Evolutionary conservation across 805 yeast species (phyloP).

Genomic region (Osmozyma mogii): DNA sequence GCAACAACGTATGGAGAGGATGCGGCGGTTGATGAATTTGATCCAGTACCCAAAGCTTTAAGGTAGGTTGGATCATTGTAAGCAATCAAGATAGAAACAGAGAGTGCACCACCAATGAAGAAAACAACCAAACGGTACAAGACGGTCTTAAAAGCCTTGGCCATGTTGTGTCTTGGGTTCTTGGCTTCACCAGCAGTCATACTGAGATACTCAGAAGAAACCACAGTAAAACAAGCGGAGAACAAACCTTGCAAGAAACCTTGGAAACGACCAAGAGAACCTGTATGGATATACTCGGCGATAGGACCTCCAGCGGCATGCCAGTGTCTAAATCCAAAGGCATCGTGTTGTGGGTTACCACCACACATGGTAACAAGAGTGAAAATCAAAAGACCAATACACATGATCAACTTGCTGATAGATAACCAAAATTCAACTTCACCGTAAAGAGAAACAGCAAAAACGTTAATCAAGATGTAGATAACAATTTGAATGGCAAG

Average conservation of each 20-base stretch:
- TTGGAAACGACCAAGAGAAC: conserved; percentile 31
- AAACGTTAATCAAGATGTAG: conserved; percentile 44
- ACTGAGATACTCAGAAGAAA: conserved; percentile 38
- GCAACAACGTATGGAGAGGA: conserved; percentile 16
- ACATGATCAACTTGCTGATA: conserved; percentile 50
- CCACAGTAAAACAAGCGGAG: conserved; percentile 32
- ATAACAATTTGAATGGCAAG: conserved; percentile 34
- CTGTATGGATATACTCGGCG: conserved; percentile 31
- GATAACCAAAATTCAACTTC: conserved; percentile 79
- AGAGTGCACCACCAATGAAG: conserved; percentile 37
- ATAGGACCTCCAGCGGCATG: conserved; percentile 29
- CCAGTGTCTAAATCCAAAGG: conserved; percentile 44
- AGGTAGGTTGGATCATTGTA: conserved; percentile 14
- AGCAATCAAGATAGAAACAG: conserved; percentile 29
- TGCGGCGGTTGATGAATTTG: conserved; percentile 16
- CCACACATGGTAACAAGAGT: conserved; percentile 82
- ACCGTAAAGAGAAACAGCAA: conserved; percentile 71
- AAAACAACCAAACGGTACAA: conserved; percentile 37
- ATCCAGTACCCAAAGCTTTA: conserved; percentile 6
- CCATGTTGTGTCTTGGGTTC: conserved; percentile 34
- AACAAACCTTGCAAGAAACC: conserved; percentile 34
- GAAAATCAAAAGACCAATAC: conserved; percentile 66
- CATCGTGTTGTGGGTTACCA: conserved; percentile 66
- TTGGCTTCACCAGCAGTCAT: conserved; percentile 38
- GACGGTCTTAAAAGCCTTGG: conserved; percentile 34